Percentiles rank a stretch among this genome's conserved stretches.
phyloP scores from a whole-genome alignment of 2,329 filamentous ascomycete genomes.

The Myriosclerotinia curreyana region DNA sequence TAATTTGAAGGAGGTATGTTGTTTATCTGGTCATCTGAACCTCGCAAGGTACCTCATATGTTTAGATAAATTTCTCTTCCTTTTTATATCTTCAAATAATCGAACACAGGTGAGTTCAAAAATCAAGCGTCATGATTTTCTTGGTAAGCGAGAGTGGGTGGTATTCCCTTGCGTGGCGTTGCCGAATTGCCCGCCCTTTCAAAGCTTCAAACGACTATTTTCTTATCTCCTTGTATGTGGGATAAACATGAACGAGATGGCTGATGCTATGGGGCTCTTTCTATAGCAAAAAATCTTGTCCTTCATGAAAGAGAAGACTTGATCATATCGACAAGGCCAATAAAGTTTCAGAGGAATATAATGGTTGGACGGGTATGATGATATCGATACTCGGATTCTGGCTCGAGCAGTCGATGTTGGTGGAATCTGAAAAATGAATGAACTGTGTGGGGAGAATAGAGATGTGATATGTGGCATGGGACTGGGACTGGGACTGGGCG shows the following conservation, averaged over 20 bases:
- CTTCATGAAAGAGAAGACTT: neutral
- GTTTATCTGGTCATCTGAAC: neutral
- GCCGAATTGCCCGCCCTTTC: neutral
- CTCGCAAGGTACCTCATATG: neutral
- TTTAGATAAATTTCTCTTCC: neutral
- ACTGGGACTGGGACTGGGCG: neutral
- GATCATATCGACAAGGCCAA: neutral
- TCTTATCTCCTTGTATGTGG: neutral
- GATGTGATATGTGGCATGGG: neutral
- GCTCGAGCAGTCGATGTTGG: neutral
- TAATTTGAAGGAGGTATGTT: neutral
- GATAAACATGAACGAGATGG: neutral
- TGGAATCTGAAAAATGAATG: slow-evolving; percentile 4
- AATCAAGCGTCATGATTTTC: neutral
- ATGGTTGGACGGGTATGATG: neutral
- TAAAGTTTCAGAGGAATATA: neutral
- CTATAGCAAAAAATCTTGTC: neutral
- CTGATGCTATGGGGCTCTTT: neutral
- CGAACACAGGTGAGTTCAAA: neutral
- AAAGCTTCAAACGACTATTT: neutral
- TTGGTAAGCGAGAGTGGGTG: slow-evolving; percentile 11
- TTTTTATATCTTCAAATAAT: slow-evolving; percentile 10
- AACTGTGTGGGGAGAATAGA: slow-evolving; percentile 10
- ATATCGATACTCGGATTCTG: neutral
- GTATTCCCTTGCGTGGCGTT: slow-evolving; percentile 2